phyloP scores from a whole-genome alignment of 2,329 filamentous ascomycete genomes.

The Rachicladosporium sp. region DNA sequence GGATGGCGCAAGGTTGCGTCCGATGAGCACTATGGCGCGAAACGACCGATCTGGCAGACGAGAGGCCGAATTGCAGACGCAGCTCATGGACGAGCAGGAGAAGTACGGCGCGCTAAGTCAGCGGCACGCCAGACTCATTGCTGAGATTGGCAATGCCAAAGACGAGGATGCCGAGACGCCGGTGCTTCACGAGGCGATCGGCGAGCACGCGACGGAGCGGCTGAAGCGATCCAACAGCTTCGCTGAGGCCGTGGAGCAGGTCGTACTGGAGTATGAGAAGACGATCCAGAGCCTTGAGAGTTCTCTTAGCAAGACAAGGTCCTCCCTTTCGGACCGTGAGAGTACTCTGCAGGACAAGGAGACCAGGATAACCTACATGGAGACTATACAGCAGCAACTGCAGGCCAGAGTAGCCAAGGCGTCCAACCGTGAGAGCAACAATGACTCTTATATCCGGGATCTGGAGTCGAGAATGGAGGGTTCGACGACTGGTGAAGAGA shows the following conservation, averaged over 20 bases:
- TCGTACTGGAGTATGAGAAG: slow-evolving; percentile 96
- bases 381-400: slow-evolving; percentile 83
- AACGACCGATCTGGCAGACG: slow-evolving; percentile 53
- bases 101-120: slow-evolving; percentile 86
- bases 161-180: slow-evolving; percentile 49
- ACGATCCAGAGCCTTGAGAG: slow-evolving; percentile 90
- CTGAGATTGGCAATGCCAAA: slow-evolving; percentile 78
- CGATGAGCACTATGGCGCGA: slow-evolving; percentile 41
- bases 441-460: slow-evolving; percentile 85
- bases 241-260: slow-evolving; percentile 87
- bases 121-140: slow-evolving; percentile 88
- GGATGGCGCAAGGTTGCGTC: slow-evolving; percentile 43
- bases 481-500: slow-evolving; percentile 83
- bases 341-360: slow-evolving; percentile 83
- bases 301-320: slow-evolving; percentile 76
- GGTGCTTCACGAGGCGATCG: slow-evolving; percentile 49
- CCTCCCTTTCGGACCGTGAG: slow-evolving; percentile 72
- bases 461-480: slow-evolving; percentile 83
- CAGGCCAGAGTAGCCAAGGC: slow-evolving; percentile 85
- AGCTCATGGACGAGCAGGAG: slow-evolving; percentile 83
- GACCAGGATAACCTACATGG: slow-evolving; percentile 81
- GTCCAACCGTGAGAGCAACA: slow-evolving; percentile 80
- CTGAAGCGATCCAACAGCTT: slow-evolving; percentile 93
- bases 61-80: slow-evolving; percentile 84
- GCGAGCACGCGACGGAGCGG: slow-evolving; percentile 71